A percentile compares a stretch with the other conserved stretches of the same genome.
phyloP scores from a whole-genome alignment of 2,329 filamentous ascomycete species.

The Acrocalymma vagum region DNA sequence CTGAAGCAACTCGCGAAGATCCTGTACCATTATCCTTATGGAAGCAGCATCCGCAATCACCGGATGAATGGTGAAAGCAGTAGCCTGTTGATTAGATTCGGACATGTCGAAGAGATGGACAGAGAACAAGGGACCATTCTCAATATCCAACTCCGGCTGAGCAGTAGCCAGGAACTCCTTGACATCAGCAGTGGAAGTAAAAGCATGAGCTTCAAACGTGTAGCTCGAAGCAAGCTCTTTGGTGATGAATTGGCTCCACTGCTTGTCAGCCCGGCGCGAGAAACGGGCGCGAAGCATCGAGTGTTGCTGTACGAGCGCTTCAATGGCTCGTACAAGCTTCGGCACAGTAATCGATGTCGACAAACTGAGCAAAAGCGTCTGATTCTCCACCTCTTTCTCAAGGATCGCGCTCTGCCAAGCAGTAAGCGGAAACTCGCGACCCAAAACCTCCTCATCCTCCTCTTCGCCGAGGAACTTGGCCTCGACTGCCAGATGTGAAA shows the following conservation, averaged over 20 bases:
- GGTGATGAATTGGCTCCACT: slow-evolving; percentile 18
- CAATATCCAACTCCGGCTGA: slow-evolving; percentile 12
- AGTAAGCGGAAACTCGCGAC: slow-evolving; percentile 44
- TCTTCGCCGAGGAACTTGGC: slow-evolving; percentile 12
- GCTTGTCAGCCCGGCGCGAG: no score
- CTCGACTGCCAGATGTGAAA: slow-evolving; percentile 18
- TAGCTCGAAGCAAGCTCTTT: slow-evolving; percentile 20
- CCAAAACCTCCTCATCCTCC: slow-evolving; percentile 16
- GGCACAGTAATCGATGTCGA: slow-evolving; percentile 20
- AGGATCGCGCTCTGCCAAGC: slow-evolving; percentile 52
- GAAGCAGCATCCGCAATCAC: slow-evolving; percentile 20
- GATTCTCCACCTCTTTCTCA: slow-evolving; percentile 13
- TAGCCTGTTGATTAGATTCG: slow-evolving; percentile 10
- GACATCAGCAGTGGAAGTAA: slow-evolving; percentile 9
- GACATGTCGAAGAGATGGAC: slow-evolving; percentile 15
- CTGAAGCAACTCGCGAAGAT: slow-evolving; percentile 20
- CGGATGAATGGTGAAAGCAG: slow-evolving; percentile 16
- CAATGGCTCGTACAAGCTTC: slow-evolving; percentile 29
- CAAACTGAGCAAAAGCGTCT: slow-evolving; percentile 44
- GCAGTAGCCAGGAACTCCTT: slow-evolving; percentile 3
- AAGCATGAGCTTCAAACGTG: slow-evolving; percentile 11
- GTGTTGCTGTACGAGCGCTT: slow-evolving; percentile 19
- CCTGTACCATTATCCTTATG: slow-evolving; percentile 20
- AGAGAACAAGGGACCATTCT: slow-evolving; percentile 23
- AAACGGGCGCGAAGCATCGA: slow-evolving; percentile 28